phyloP scores from a whole-genome alignment of 1,284 basidiomycete species.

The Papiliotrema laurentii region DNA sequence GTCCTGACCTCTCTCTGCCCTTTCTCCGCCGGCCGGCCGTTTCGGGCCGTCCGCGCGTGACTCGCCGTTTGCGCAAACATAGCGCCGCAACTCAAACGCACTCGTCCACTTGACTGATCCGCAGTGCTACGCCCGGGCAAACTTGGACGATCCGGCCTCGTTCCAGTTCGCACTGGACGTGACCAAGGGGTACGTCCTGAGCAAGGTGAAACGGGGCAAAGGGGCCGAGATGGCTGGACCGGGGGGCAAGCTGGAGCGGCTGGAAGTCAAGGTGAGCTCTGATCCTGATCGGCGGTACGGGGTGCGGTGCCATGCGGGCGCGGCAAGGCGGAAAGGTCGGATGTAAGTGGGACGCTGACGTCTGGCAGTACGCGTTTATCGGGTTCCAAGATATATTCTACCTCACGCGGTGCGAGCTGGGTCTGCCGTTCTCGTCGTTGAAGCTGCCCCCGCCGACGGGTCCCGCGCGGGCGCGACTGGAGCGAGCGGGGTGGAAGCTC shows the following conservation, averaged over 20 bases:
- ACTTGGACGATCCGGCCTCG: neutral
- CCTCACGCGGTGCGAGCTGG: neutral
- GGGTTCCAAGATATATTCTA: constrained; percentile 3
- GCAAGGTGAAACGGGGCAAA: constrained; percentile 2
- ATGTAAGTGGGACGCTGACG: too few relatives aligned
- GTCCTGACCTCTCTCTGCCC: too few relatives aligned
- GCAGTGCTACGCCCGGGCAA: neutral
- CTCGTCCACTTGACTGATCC: neutral
- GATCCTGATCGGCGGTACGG: neutral
- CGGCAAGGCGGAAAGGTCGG: too few relatives aligned
- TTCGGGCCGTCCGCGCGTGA: too few relatives aligned
- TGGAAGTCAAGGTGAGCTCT: neutral
- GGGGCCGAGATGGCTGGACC: neutral
- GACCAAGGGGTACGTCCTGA: neutral
- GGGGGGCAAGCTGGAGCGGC: neutral
- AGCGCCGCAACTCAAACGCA: too few relatives aligned
- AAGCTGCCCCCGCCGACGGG: neutral
- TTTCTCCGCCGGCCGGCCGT: too few relatives aligned
- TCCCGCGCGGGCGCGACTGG: neutral
- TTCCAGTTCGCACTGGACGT: neutral
- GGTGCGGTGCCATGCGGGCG: too few relatives aligned
- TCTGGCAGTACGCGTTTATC: neutral
- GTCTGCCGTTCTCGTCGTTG: neutral
- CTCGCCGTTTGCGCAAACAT: too few relatives aligned
- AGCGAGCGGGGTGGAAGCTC: neutral